Base-by-base conservation (phyloP, 108 stramenopile species). In the Skeletonema tropicum region DNA sequence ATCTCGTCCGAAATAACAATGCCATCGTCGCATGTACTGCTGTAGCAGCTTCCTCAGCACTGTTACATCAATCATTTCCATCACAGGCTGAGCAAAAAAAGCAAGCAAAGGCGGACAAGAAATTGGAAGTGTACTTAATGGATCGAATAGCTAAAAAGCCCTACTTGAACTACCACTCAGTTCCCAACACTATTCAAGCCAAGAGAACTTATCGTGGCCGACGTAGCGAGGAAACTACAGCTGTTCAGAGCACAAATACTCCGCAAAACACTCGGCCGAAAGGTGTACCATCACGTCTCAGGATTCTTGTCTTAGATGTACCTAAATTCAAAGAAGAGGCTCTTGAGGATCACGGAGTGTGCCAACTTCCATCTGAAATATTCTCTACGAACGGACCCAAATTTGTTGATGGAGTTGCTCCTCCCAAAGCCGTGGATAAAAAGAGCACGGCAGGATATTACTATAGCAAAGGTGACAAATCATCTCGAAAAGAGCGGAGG, bases 91-190 rank as follows among this genome's bases (percentile, higher is more conserved):
- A 70, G 46, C 52, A 23, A 23, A 60, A 36, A 57, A 58, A 42
- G 11, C 19, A 60, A 31, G 25, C 58, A 29, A 21, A 58, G 26
- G 6, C 23, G 7, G 33, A 52, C 48, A 25, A 58, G 30, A 60
- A 60, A 45, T 21, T 80, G 21, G 87, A 89, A 60, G 79, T 80
- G 23, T 68, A 88, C 72, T 70, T 92, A 33, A 92, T 89, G 87
- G 91, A 89, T 76, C 74, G 73, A 26, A 88, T 92, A n/a, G 87
- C 88, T 17, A 73, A 78, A 38, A 89, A 89, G 68, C 49, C 82
- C 6, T 92, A 92, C 58, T 69, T 84, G 31, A 80, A 84, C 39
- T 69, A 69, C 63, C 74, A 66, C 59, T 57, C 57, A 15, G 39
- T 46, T 13, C n/a, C 48, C 9, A 41, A 52, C 23, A n/a, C 52